A percentile compares a stretch with the other conserved stretches of the same genome.
Conservation (phyloP, 768 basidiomycete species). For the Sporobolomyces pararoseus region DNA sequence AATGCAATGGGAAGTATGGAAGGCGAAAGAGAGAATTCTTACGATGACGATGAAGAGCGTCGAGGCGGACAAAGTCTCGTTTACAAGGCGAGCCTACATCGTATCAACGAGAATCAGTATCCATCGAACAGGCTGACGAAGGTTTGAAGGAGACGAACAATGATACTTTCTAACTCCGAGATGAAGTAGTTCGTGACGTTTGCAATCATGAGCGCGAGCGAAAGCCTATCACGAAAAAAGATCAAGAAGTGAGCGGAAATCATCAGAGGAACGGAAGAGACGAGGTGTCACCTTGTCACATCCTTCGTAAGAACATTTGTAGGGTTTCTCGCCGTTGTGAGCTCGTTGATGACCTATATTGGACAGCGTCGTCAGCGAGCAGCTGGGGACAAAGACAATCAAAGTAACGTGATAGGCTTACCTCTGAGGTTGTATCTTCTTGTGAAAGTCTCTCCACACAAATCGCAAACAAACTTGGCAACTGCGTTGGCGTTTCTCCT, state of each 20-base stretch:
- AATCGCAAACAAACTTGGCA: constrained; percentile 41
- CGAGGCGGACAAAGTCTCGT: constrained; percentile 90
- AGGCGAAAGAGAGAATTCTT: constrained; percentile 50
- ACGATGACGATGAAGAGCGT: constrained; percentile 90
- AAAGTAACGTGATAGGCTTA: constrained; percentile 49
- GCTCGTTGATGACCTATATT: constrained; percentile 84
- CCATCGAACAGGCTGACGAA: not conserved
- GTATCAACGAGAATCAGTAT: too few relatives aligned
- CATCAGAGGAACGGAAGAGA: too few relatives aligned
- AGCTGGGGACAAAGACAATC: not conserved
- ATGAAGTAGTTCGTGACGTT: constrained; percentile 90
- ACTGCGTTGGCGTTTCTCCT: constrained; percentile 33
- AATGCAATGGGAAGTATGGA: not conserved
- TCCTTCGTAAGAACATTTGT: constrained; percentile 78
- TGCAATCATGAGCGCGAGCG: constrained; percentile 92
- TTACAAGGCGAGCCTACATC: constrained; percentile 62
- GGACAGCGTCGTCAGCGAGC: too few relatives aligned
- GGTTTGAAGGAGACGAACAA: constrained; percentile 54
- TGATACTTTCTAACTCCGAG: constrained; percentile 86
- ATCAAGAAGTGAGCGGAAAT: too few relatives aligned
- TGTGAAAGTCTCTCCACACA: constrained; percentile 83
- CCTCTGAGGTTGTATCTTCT: constrained; percentile 90
- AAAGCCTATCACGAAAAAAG: constrained; percentile 59
- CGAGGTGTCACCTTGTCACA: constrained; percentile 62
- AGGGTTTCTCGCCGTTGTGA: constrained; percentile 83